Conservation (phyloP, 2,329 filamentous ascomycete species). For the Herpotrichia juniperi region DNA sequence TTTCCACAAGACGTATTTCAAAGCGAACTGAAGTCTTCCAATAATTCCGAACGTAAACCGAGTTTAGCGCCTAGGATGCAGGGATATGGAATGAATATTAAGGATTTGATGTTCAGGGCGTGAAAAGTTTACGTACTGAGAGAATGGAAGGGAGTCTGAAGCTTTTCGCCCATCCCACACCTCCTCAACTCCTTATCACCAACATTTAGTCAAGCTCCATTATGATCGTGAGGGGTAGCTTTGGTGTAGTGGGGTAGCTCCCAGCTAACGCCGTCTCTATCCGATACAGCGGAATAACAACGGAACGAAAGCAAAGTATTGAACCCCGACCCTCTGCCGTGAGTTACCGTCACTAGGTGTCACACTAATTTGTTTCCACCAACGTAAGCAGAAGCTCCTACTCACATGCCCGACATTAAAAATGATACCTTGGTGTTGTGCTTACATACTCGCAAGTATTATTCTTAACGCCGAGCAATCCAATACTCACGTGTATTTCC, state of each 20-base stretch:
- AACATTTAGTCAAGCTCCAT: background rate
- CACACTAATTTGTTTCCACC: too few relatives aligned
- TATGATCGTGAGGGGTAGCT: constrained; percentile 26
- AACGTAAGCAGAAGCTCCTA: too few relatives aligned
- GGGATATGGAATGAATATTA: background rate
- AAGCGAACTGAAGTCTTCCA: background rate
- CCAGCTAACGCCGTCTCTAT: background rate
- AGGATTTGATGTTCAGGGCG: background rate
- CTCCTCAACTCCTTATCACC: background rate
- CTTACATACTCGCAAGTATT: too few relatives aligned
- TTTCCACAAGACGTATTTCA: constrained; percentile 6
- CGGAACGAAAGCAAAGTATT: background rate
- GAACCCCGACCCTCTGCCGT: background rate
- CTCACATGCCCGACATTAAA: too few relatives aligned
- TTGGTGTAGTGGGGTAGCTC: constrained; percentile 2
- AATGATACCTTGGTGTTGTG: too few relatives aligned
- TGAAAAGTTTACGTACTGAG: background rate
- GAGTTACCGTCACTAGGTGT: too few relatives aligned
- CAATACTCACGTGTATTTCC: too few relatives aligned
- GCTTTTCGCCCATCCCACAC: too few relatives aligned
- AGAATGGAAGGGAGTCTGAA: background rate
- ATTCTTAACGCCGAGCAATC: too few relatives aligned
- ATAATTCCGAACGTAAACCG: background rate
- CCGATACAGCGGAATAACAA: background rate
- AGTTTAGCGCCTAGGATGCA: background rate